Percentiles rank a stretch among this genome's conserved stretches.
Conservation (phyloP, 73 alveolate genomes). For the Paramecium tetraurelia region DNA sequence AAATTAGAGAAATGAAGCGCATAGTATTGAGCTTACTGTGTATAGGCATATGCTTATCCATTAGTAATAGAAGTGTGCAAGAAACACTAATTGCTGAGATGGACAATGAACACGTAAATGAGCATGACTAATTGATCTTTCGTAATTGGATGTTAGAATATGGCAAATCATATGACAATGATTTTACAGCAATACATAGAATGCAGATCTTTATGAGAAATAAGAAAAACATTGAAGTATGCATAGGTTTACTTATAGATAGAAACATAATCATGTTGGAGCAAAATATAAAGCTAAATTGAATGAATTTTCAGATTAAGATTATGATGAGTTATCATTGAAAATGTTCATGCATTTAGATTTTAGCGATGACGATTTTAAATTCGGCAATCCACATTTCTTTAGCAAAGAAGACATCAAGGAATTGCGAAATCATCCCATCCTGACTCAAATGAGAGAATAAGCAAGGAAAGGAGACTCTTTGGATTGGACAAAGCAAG, state of each 20-base stretch:
- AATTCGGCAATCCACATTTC: background rate
- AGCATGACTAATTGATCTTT: background rate
- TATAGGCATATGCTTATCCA: background rate
- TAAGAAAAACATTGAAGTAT: slow-evolving; percentile 12
- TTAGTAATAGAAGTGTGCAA: background rate
- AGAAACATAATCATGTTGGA: background rate
- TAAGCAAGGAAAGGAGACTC: slow-evolving; percentile 22
- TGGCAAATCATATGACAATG: slow-evolving; percentile 21
- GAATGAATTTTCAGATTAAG: slow-evolving; percentile 21
- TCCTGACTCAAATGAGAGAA: background rate
- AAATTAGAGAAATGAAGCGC: background rate
- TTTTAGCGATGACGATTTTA: background rate
- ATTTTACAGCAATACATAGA: slow-evolving; percentile 26
- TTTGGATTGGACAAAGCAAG: background rate
- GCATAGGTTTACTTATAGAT: background rate
- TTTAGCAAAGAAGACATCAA: background rate
- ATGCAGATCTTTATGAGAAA: background rate
- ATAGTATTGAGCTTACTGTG: background rate
- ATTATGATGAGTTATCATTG: background rate
- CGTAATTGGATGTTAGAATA: slow-evolving; percentile 28
- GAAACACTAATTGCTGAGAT: background rate
- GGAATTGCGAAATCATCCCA: slow-evolving; percentile 21
- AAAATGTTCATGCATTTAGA: slow-evolving; percentile 5
- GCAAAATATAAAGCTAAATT: background rate
- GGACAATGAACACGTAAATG: slow-evolving; percentile 17